These are phyloP conservation scores for Populus hybrid DNA, from an alignment of 441 rosid species.

Conservation along the genomic window DNA sequence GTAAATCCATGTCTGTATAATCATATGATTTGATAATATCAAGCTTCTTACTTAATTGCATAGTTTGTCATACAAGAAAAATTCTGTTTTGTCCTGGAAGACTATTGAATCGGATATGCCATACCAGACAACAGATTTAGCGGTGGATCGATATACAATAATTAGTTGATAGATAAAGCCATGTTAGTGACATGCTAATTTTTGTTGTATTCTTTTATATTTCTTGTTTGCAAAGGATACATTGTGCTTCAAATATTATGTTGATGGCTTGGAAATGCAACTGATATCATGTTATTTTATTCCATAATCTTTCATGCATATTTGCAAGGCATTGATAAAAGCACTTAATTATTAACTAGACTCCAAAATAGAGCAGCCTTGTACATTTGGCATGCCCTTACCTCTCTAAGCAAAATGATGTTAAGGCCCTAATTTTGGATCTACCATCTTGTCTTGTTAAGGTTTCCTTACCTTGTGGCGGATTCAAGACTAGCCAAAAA, in stretches of 20 bases:
- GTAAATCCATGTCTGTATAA: not conserved
- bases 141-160: not conserved
- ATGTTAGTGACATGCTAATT: not conserved
- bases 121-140: not conserved
- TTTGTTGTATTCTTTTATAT: not conserved
- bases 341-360: not conserved
- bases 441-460: not conserved
- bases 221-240: constrained; percentile 10
- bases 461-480: not conserved
- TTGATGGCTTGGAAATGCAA: not conserved
- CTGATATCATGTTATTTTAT: not conserved
- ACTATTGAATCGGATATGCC: not conserved
- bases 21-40: not conserved
- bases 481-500: not conserved
- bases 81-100: not conserved
- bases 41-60: constrained; percentile 7
- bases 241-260: not conserved
- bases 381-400: not conserved
- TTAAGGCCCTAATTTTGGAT: not conserved
- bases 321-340: constrained; percentile 15
- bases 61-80: constrained; percentile 3
- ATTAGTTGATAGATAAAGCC: not conserved
- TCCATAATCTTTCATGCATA: constrained; percentile 20
- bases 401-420: constrained; percentile 14
- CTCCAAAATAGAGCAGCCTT: not conserved